Evolutionary conservation across 78 protist genomes (phyloP).

Genomic region (Guillardia theta): DNA sequence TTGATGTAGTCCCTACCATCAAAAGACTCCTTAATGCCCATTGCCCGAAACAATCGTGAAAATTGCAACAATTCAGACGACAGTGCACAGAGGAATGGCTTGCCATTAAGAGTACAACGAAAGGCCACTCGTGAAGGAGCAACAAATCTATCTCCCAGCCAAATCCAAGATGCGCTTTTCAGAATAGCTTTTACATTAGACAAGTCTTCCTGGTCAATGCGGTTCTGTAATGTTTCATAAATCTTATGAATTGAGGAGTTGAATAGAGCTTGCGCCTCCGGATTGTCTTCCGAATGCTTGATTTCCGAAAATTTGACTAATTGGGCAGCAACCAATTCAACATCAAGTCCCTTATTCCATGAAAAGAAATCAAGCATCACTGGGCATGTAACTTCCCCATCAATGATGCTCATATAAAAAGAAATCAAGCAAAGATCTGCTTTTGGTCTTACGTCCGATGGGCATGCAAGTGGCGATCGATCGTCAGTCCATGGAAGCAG

Average conservation of each 20-base stretch:
- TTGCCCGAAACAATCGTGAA: neutral
- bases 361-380: neutral
- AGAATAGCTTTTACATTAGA: neutral
- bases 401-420: neutral
- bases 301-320: neutral
- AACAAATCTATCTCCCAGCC: constrained; percentile 15
- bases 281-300: neutral
- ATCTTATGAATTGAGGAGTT: neutral
- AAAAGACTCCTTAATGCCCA: constrained; percentile 14
- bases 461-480: neutral
- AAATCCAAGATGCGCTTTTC: neutral
- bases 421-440: constrained; percentile 22
- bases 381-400: neutral
- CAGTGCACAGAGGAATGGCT: neutral
- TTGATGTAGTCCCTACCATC: neutral
- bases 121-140: neutral
- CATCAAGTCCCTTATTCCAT: neutral
- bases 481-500: constrained; percentile 18
- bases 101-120: neutral
- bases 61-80: neutral
- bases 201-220: neutral
- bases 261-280: neutral
- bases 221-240: neutral
- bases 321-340: neutral
- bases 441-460: neutral